Base-by-base conservation (phyloP, 768 basidiomycete genomes). In the Mycena metata region DNA sequence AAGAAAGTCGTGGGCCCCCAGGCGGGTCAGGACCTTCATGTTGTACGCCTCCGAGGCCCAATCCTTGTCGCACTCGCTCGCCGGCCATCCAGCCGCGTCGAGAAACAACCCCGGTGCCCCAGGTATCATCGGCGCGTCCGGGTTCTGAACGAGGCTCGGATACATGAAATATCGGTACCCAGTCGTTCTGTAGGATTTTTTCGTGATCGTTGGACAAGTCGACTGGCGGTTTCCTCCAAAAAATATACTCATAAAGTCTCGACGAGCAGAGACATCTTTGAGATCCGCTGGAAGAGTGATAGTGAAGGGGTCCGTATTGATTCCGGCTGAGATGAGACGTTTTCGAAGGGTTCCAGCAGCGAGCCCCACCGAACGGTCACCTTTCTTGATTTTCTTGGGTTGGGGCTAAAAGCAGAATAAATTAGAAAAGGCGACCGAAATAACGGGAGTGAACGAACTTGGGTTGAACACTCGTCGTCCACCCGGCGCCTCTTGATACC, bases 101-200 rank as follows among this genome's bases (percentile, higher is more conserved):
- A 70, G 50, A 55, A 70, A 70, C 6, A 70, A 42, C 42, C 69
- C 69, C n/a, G 69, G 69, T 3, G 69, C 64, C 24, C 69, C 69
- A 15, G 69, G 64, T 36, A 62, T 46, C 64, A 61, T 65, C 17
- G 64, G 69, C 7, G 64, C 35, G 24, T 70, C 64, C 9, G 69
- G 69, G 39, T 70, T 66, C 42, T 45, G 60, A 10, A 57, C 49
- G 10, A 66, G 59, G 42, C 54, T 70, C 15, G 65, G 59, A 41
- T 61, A 66, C 59, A 66, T 61, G 43, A 70, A 66, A 46, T 70
- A 54, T 3, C 64, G 58, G 41, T 66, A 50, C 17, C 65, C 65
- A 0, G 65, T 66, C 52, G 23, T 36, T 6, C 33, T 60, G 51
- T 66, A 66, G 26, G n/a, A 36, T 17, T 52, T 33, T 30, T 46